These are phyloP conservation scores for Celoporthe dispersa DNA, from an alignment of 2,329 filamentous ascomycete species.

Conservation along the genomic window DNA sequence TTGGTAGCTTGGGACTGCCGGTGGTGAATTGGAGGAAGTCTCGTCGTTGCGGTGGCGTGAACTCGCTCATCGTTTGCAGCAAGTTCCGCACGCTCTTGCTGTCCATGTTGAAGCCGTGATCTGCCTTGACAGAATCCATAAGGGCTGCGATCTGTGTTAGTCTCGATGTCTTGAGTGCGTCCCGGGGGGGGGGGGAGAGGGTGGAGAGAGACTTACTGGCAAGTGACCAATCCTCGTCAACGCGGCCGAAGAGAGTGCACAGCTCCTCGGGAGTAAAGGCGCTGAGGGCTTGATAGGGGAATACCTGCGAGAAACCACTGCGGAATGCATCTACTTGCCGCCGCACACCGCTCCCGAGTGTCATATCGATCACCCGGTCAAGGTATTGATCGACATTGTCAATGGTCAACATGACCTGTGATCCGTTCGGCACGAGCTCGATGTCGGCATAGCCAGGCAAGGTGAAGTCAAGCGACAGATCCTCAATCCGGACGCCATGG, in stretches of 20 bases:
- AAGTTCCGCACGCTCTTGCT: constrained; percentile 94
- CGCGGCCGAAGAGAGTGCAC: constrained; percentile 89
- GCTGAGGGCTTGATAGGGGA: constrained; percentile 88
- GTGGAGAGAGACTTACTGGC: constrained; percentile 71
- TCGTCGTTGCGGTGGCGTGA: constrained; percentile 73
- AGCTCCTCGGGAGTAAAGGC: constrained; percentile 96
- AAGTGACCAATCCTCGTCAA: constrained; percentile 96
- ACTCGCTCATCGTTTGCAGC: constrained; percentile 91
- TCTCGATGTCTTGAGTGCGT: neutral
- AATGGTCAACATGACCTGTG: constrained; percentile 77
- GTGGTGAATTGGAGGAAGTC: constrained; percentile 98
- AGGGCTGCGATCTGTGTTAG: constrained; percentile 63
- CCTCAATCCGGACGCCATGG: constrained; percentile 73
- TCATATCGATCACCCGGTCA: constrained; percentile 88
- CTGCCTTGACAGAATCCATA: constrained; percentile 97
- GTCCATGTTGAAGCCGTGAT: constrained; percentile 98
- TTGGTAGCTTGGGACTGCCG: constrained; percentile 95
- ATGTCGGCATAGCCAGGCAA: constrained; percentile 88
- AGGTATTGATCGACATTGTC: constrained; percentile 91
- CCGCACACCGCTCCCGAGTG: constrained; percentile 84
- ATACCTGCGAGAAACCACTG: constrained; percentile 90
- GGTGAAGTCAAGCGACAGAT: constrained; percentile 91
- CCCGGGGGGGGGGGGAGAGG: neutral
- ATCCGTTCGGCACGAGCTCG: constrained; percentile 77
- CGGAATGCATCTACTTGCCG: constrained; percentile 91